Conservation (phyloP, 2,329 filamentous ascomycete genomes). For the Epichloe baconii region DNA sequence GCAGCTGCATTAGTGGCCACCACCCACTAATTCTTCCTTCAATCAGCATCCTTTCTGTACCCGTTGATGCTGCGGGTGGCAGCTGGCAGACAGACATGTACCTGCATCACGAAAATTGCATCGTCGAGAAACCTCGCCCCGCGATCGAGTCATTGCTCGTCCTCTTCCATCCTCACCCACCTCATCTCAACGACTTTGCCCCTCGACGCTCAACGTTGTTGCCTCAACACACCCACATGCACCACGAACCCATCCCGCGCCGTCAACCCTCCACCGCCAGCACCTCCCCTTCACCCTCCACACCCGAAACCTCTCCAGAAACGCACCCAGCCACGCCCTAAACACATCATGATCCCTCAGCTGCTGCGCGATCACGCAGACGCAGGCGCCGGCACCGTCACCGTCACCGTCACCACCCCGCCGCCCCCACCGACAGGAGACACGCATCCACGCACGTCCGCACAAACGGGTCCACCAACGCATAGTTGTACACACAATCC, state of each 20-base stretch:
- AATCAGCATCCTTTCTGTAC: no score
- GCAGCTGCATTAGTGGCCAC: no score
- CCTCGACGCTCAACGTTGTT: no score
- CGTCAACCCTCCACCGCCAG: slow-evolving; percentile 40
- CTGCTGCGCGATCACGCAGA: slow-evolving; percentile 82
- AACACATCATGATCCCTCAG: slow-evolving; percentile 77
- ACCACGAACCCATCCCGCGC: slow-evolving; percentile 65
- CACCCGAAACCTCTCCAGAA: slow-evolving; percentile 51
- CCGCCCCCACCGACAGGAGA: slow-evolving; percentile 24
- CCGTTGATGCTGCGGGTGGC: no score
- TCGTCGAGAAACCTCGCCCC: no score
- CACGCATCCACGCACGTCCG: slow-evolving; percentile 68
- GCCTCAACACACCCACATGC: slow-evolving; percentile 55
- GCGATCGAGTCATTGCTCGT: no score
- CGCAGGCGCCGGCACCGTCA: slow-evolving; percentile 23
- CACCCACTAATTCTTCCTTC: no score
- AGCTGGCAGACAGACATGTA: no score
- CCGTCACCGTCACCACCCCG: slow-evolving; percentile 7
- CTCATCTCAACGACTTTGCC: no score
- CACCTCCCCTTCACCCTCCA: slow-evolving; percentile 62
- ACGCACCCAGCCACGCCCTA: slow-evolving; percentile 62
- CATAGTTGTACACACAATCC: slow-evolving; percentile 93
- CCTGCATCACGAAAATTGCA: no score
- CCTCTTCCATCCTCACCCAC: no score
- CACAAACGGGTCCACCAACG: slow-evolving; percentile 70